Base-by-base conservation (phyloP, 768 basidiomycete species). In the Tubosaeta sp. region DNA sequence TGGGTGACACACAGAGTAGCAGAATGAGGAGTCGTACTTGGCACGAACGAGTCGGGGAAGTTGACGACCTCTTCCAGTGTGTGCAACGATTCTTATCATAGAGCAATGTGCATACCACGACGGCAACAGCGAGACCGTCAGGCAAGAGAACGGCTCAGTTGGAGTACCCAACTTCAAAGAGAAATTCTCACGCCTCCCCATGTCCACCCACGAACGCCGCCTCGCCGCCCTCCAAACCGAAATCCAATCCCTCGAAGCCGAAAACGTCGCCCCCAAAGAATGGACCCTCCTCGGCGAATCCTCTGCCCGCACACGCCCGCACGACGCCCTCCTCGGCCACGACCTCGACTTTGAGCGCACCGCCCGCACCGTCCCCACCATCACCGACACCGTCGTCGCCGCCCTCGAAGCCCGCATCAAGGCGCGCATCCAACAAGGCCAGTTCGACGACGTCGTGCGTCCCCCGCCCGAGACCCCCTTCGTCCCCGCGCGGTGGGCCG, bases 271-370 rank as follows among this genome's bases (percentile, higher is more conserved):
- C 2, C 77, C 82, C 45, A 97, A 97, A 69, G 85, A 91, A 53
- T 99, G 96, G 96, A 84, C 85, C 6, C 76, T 96, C 25, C 81
- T 90, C 75, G 94, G 96, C 43, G 95, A 98, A 70, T 90, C 92
- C 29, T 81, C 80, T 19, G 81, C 92, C 6, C 80, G 85, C 35
- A 70, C 84, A 38, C 80, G 96, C 46, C 95, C 96, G 4, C 83
- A 91, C 65, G 94, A 99, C 68, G 88, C 90, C 9, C 75, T 98
- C 18, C 77, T 99, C 12, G 90, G 91, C 66, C 90, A 98, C 65
- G 91, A 96, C 68, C 78, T 99, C 27, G 95, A 97, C 50, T 98
- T 94, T 57, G 96, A 98, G 53, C 86, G 92, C 25, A 82, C 86
- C 21, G 82, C 85, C 73, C 95, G 93, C 69, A 78, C 84, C 18